phyloP scores from a whole-genome alignment of 2,329 filamentous ascomycete genomes.

The Escovopsis sp. region DNA sequence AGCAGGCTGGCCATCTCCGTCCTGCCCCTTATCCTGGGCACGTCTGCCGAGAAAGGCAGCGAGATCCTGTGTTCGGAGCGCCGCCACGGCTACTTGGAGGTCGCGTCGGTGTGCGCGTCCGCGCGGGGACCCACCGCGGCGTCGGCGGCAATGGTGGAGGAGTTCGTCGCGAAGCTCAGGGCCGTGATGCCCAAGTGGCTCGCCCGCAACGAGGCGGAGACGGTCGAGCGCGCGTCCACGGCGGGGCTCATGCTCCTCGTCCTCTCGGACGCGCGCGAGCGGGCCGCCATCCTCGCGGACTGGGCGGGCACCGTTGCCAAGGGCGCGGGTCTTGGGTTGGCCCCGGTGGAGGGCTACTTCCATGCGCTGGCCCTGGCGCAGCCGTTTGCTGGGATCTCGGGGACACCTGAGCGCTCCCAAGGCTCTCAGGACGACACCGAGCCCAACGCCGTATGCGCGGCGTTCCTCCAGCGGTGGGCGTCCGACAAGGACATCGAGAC shows the following conservation, averaged over 20 bases:
- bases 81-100: conserved; percentile 8
- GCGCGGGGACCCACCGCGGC: background rate
- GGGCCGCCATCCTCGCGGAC: conserved; percentile 23
- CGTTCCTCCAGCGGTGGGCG: conserved; percentile 37
- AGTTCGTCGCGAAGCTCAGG: conserved; percentile 13
- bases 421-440: too few species aligned
- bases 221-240: conserved; percentile 31
- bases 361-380: conserved; percentile 36
- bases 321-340: conserved; percentile 17
- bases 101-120: conserved; percentile 10
- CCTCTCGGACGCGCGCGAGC: conserved; percentile 22
- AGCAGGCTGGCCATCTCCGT: conserved; percentile 41
- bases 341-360: conserved; percentile 34
- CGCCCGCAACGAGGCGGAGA: conserved; percentile 32
- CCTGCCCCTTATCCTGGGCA: conserved; percentile 28
- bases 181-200: conserved; percentile 30
- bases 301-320: conserved; percentile 31
- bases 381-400: conserved; percentile 18
- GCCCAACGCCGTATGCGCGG: conserved; percentile 24
- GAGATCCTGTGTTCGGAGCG: conserved; percentile 11
- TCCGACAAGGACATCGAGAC: conserved; percentile 34
- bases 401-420: too few species aligned
- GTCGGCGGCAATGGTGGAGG: too few species aligned
- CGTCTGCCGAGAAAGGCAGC: conserved; percentile 9
- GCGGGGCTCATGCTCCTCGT: conserved; percentile 36